Evolutionary conservation across 495 filamentous ascomycete species (phyloP).

Genomic region (Penicillium fimorum): DNA sequence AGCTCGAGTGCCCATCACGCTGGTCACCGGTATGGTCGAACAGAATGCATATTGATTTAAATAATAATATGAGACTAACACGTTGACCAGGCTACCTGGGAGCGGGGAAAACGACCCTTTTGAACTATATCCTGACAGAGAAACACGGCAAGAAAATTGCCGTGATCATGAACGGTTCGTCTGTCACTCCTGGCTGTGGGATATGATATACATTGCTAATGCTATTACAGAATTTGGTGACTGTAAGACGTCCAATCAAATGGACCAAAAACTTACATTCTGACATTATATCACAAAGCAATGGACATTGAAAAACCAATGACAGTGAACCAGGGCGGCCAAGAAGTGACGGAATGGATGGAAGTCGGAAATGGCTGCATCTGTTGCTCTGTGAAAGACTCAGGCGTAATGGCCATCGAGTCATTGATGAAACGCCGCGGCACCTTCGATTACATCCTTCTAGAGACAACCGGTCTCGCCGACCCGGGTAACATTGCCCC

Average conservation of each 20-base stretch:
- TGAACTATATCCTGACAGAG: conserved; percentile 93
- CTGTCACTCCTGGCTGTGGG: background rate
- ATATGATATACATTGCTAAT: conserved; percentile 17
- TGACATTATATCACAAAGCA: conserved; percentile 48
- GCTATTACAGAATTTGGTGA: conserved; percentile 80
- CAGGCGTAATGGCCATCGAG: conserved; percentile 90
- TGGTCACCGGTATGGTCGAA: conserved; percentile 73
- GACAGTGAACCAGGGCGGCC: conserved; percentile 79
- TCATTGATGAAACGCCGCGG: conserved; percentile 93
- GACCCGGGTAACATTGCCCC: conserved; percentile 96
- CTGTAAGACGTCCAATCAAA: conserved; percentile 54
- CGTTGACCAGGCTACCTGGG: conserved; percentile 71
- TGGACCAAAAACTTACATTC: background rate
- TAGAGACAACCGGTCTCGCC: conserved; percentile 93
- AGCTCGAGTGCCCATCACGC: conserved; percentile 83
- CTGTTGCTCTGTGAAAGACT: conserved; percentile 96
- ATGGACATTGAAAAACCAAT: conserved; percentile 92
- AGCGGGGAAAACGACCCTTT: conserved; percentile 89
- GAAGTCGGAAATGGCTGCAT: conserved; percentile 96
- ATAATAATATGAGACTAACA: background rate
- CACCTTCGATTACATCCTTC: conserved; percentile 94
- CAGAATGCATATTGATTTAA: background rate
- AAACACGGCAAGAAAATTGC: conserved; percentile 96
- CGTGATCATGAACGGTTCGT: conserved; percentile 89
- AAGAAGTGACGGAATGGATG: conserved; percentile 91